Evolutionary conservation across 768 basidiomycete species (phyloP), one percentile per base, ranked within the genome.

Genomic region (Udeniomyces megalosporus): DNA sequence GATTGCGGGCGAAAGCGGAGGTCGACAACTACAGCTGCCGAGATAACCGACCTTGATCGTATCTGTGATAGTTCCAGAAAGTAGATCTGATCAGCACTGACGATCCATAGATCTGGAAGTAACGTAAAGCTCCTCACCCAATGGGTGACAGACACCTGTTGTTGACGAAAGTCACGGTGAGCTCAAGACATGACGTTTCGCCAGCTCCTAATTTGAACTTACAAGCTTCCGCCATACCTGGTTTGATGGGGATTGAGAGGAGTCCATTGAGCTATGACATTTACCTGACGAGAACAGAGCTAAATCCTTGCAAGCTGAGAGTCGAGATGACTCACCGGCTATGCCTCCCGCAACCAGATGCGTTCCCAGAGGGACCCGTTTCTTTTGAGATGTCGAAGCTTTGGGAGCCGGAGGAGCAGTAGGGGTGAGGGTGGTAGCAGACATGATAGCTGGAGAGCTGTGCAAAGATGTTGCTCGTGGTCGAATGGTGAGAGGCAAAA

Each of bases 301-400:
- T n/a, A n/a, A n/a, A n/a, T n/a, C n/a, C n/a, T n/a, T n/a, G n/a
- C n/a, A n/a, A n/a, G n/a, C n/a, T n/a, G n/a, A n/a, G n/a, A n/a
- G n/a, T n/a, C n/a, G 14, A 31, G 22, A 20, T 7, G 50, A 32
- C 72, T 68, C 53, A 73, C 72, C 71, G 70, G 91, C 93, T 26
- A 86, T 81, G 22, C 95, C 95, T 64, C 95, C 95, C 44, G 93
- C 95, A 31, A 85, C 85, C 71, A 96, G 82, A 72, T 99, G 92
- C 46, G 75, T 75, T 32, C 72, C 75, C 15, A 77, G 69, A 11
- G 76, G 76, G 2, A 76, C 70, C 66, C 74, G 74, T 65, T 48
- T 6, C 45, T 64, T 64, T 20, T 34, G 56, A n/a, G 3, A 5
- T 31, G 32, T 44, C 28, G n/a, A 53, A 6, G 51, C 24, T 11